A percentile compares a stretch with the other conserved stretches of the same genome.
Conservation (phyloP, 2,329 filamentous ascomycete genomes). For the Colletotrichum cereale region DNA sequence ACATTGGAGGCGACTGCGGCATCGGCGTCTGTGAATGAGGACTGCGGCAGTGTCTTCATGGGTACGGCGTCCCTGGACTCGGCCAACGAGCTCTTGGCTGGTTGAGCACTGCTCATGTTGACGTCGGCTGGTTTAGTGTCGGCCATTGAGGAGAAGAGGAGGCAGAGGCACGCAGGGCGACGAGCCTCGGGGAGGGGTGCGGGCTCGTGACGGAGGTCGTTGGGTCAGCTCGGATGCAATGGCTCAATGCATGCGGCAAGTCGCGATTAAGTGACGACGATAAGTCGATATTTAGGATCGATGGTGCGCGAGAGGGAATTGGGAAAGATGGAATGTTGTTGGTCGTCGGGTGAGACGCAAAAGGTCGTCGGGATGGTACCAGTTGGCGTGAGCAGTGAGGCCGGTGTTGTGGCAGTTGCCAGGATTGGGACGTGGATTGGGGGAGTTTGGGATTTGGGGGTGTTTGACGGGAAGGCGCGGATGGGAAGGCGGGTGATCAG, state of each 20-base stretch:
- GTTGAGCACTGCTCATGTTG: slow-evolving; percentile 49
- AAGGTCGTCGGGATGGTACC: slow-evolving; percentile 34
- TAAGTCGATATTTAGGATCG: not conserved
- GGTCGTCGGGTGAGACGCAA: slow-evolving; percentile 30
- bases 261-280: not conserved
- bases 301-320: slow-evolving; percentile 11
- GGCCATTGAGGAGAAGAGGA: slow-evolving; percentile 41
- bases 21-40: slow-evolving; percentile 30
- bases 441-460: slow-evolving; percentile 15
- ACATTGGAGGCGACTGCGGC: slow-evolving; percentile 26
- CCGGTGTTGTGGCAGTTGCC: slow-evolving; percentile 36
- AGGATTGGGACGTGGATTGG: slow-evolving; percentile 29
- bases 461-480: slow-evolving; percentile 11
- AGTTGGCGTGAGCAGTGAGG: slow-evolving; percentile 31
- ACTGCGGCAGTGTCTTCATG: slow-evolving; percentile 51
- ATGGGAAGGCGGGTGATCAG: slow-evolving; percentile 28
- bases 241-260: slow-evolving; percentile 34
- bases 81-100: slow-evolving; percentile 44
- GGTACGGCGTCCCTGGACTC: slow-evolving; percentile 54
- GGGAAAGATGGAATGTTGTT: slow-evolving; percentile 13
- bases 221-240: slow-evolving; percentile 20
- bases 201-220: slow-evolving; percentile 43
- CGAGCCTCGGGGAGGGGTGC: slow-evolving; percentile 40
- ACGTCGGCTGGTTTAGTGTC: slow-evolving; percentile 46
- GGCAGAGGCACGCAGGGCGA: slow-evolving; percentile 43